Evolutionary conservation across 371 early-diverging fungal genomes (phyloP), one percentile per base, ranked within the genome.

Genomic region (Apophysomyces sp.): DNA sequence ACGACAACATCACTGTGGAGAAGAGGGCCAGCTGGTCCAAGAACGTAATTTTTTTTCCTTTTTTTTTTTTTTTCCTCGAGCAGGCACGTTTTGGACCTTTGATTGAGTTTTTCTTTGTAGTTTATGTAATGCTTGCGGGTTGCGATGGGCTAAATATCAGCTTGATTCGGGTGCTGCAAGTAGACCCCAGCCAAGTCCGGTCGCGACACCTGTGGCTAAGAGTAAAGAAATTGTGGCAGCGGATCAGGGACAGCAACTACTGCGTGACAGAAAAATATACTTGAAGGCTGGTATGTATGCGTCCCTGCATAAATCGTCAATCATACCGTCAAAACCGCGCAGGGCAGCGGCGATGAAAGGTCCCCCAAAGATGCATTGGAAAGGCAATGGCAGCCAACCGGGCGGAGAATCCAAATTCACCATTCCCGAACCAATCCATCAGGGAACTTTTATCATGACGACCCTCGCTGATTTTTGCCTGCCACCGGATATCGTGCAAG

Each of bases 381-480:
- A 55, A 60, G 53, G 39, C 16, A 58, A 18, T 21, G 15, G 57
- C 3, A 57, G 37, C 24, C 39, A 32, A 6, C 21, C 26, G 0
- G 16, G 30, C 7, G 28, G 37, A 57, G 28, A 26, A 30, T 16
- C 58, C 11, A 28, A 24, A n/a, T 80, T 80, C 49, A 16, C 18
- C 3, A 68, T 84, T 40, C 70, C 69, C n/a, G 51, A 83, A 29
- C 88, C 88, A 9, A 78, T 83, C n/a, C 78, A 84, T 62, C 79
- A 77, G 44, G 88, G 86, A 3, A 69, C 73, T 4, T 62, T 65
- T 36, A 18, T 83, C 11, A 61, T 85, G 39, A 52, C 64, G 0
- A 76, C 59, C 1, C 65, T 72, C 26, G 44, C 41, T 9, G 84
- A 87, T 12, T 87, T 87, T 53, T 57, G 58, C 12, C 57, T 87